These are phyloP conservation scores for Leishmania martiniquensis DNA, from an alignment of 208 protist species.

Conservation along the genomic window DNA sequence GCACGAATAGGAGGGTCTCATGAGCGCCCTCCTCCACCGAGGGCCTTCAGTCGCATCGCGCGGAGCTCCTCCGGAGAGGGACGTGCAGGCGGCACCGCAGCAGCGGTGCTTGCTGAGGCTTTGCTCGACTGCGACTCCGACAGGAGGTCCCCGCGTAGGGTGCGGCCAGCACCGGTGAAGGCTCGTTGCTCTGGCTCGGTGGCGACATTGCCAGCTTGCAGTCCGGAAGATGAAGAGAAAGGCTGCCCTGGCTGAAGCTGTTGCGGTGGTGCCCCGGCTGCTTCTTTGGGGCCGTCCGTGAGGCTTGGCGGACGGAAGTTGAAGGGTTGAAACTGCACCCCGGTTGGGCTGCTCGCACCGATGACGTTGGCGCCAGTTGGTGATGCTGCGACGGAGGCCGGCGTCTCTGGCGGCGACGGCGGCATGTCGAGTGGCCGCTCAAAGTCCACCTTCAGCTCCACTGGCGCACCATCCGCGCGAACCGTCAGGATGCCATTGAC, in stretches of 20 bases:
- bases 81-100: not conserved
- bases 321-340: conserved; percentile 69
- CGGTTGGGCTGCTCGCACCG: conserved; percentile 36
- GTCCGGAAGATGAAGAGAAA: not conserved
- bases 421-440: conserved; percentile 92
- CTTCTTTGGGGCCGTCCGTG: conserved; percentile 12
- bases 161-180: conserved; percentile 35
- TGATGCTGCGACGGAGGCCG: conserved; percentile 1
- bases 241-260: not conserved
- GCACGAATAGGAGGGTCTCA: not conserved
- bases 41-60: conserved; percentile 12
- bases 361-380: conserved; percentile 59
- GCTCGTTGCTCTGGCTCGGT: conserved; percentile 10
- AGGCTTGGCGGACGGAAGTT: conserved; percentile 68
- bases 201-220: not conserved
- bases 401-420: conserved; percentile 49
- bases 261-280: not conserved
- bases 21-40: conserved; percentile 4
- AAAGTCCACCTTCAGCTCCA: conserved; percentile 96
- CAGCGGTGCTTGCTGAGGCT: conserved; percentile 19
- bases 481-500: conserved; percentile 91
- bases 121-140: not conserved
- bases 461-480: conserved; percentile 75
- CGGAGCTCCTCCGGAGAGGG: conserved; percentile 34
- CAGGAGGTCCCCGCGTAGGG: conserved; percentile 17